A percentile compares a stretch with the other conserved stretches of the same genome.
These are phyloP conservation scores for Debaryomycetaceae sp. DNA, from an alignment of 1,139 yeast genomes.

Conservation along the genomic window DNA sequence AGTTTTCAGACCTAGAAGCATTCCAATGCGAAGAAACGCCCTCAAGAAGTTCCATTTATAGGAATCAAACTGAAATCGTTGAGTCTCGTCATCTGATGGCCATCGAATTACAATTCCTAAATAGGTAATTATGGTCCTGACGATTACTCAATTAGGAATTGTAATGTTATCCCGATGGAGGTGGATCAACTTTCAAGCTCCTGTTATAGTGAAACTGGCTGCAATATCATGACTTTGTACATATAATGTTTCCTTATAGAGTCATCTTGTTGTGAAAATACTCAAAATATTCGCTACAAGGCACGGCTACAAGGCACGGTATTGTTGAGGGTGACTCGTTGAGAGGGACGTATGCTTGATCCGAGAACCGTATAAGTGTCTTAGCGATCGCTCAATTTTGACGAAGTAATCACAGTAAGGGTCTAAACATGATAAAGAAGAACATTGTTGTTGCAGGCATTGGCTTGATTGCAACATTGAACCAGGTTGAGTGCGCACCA, in stretches of 20 bases:
- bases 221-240: background rate
- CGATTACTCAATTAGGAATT: slow-evolving; percentile 1
- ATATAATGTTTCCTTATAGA: background rate
- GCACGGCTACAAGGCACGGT: background rate
- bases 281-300: background rate
- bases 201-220: too few species aligned
- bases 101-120: background rate
- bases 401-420: too few species aligned
- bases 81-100: background rate
- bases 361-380: too few species aligned
- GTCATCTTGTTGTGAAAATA: background rate
- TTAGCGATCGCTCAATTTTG: too few species aligned
- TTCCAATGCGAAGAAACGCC: too few species aligned
- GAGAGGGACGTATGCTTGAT: too few species aligned
- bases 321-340: background rate
- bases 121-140: slow-evolving; percentile 7
- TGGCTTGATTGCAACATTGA: background rate
- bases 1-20: too few species aligned
- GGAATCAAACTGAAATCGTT: background rate
- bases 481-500: slow-evolving; percentile 17
- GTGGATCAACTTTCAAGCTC: background rate
- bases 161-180: slow-evolving; percentile 5
- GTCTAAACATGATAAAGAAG: background rate
- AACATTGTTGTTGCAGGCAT: background rate
- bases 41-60: background rate